Evolutionary conservation across 306 rosid species (phyloP), one percentile per base, ranked within the genome.

Genomic region (Lablab purpureus): DNA sequence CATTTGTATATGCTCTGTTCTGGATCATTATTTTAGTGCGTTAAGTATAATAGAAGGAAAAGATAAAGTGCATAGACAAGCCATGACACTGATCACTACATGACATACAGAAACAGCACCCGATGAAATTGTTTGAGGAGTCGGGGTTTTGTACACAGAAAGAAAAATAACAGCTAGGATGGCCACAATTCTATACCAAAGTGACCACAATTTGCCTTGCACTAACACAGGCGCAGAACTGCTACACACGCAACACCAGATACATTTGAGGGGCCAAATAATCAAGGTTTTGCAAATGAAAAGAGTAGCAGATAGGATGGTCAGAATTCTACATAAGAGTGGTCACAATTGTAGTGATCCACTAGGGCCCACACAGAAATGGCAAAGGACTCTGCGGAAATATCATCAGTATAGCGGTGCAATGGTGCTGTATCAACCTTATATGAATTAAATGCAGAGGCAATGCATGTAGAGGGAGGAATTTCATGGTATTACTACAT

Each of bases 1-100:
- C 90, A 87, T 87, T 68, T 59, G 18, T 21, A 52, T 23, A 64
- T 25, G 14, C 71, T 18, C 76, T 80, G 67, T 55, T 30, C 27
- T 28, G 50, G 11, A 49, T 47, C 55, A 73, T 27, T 17, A 63
- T 10, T 52, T 15, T 67, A 7, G 47, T 23, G 47, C 10, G 51
- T 25, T 73, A 58, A 50, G 11, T 72, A 82, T 55, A 43, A 63
- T 18, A 64, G 0, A 23, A 0, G 23, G 21, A 59, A 23, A 28
- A 28, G 52, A 21, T 40, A 14, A 43, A 71, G 27, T 23, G 13
- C 62, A 76, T 11, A 25, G 6, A 43, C 22, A 17, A 5, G 19
- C 21, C 52, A 17, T 17, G 18, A 49, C 8, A 49, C 54, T 9
- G 4, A 10, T 8, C 21, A 49, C 21, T 49, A 3, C 21, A 17